Evolutionary conservation across 2,329 filamentous ascomycete species (phyloP).

Genomic region (Fusarium nisikadoi): DNA sequence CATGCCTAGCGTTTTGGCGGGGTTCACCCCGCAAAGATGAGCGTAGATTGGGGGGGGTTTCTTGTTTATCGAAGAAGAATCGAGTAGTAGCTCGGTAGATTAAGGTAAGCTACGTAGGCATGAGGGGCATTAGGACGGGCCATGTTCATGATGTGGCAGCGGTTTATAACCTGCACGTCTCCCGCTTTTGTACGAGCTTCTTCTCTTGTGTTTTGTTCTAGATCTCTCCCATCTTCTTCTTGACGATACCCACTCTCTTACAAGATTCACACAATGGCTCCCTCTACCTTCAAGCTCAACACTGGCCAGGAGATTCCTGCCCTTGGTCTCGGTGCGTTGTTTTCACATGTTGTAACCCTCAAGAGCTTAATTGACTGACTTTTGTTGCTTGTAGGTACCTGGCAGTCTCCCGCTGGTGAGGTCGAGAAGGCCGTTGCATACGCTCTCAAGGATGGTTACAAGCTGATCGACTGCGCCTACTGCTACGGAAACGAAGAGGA

Average conservation of each 20-base stretch:
- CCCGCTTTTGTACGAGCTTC: conserved; percentile 3
- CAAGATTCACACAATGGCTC: conserved; percentile 57
- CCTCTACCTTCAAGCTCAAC: conserved; percentile 71
- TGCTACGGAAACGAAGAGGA: conserved; percentile 86
- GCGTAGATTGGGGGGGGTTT: conserved; percentile 21
- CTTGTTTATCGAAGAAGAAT: not conserved
- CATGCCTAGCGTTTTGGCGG: conserved; percentile 28
- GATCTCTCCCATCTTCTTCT: conserved; percentile 2
- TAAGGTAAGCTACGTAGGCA: conserved; percentile 11
- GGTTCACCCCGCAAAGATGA: conserved; percentile 41
- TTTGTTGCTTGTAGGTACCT: conserved; percentile 63
- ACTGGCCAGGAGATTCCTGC: conserved; percentile 71
- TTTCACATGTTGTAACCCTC: not conserved
- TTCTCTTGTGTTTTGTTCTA: conserved; percentile 19
- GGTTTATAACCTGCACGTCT: conserved; percentile 32
- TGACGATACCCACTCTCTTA: conserved; percentile 6
- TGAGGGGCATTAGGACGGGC: not conserved
- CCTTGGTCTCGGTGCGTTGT: conserved; percentile 66
- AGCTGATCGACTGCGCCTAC: conserved; percentile 76
- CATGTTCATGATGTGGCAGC: conserved; percentile 36
- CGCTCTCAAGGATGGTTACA: conserved; percentile 67
- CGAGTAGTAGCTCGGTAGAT: conserved; percentile 1
- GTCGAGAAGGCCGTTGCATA: conserved; percentile 67
- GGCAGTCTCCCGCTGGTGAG: conserved; percentile 70
- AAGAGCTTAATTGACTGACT: conserved; percentile 13